phyloP scores from a whole-genome alignment of 2,329 filamentous ascomycete species.

The Coniosporium tulheliwenetii region DNA sequence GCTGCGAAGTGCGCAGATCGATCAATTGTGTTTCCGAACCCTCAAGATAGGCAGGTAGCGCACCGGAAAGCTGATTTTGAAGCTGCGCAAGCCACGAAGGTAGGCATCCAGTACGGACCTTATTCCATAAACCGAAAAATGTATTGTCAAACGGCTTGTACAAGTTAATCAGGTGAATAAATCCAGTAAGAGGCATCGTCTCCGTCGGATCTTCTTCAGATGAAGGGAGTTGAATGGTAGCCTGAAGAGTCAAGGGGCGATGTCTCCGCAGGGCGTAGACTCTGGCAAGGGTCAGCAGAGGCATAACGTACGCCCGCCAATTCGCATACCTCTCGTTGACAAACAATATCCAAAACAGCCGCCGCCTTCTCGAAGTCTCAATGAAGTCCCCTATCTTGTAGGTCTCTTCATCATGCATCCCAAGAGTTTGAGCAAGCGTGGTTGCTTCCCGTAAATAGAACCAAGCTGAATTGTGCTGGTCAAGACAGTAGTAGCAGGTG shows the following conservation, averaged over 20 bases:
- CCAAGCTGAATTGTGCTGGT: conserved; percentile 46
- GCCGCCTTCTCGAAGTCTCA: conserved; percentile 37
- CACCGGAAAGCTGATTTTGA: conserved; percentile 34
- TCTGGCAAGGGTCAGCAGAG: conserved; percentile 20
- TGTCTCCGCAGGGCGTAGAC: conserved; percentile 49
- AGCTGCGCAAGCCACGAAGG: conserved; percentile 30
- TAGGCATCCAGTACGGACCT: conserved; percentile 30
- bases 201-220: conserved; percentile 36
- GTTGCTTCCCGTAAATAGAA: conserved; percentile 46
- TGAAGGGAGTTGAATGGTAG: conserved; percentile 39
- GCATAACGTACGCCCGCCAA: background rate
- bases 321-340: conserved; percentile 39
- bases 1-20: conserved; percentile 52
- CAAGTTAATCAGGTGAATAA: conserved; percentile 43
- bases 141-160: conserved; percentile 48
- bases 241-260: conserved; percentile 45
- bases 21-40: conserved; percentile 52
- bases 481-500: conserved; percentile 45
- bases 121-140: conserved; percentile 50
- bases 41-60: conserved; percentile 40
- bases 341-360: conserved; percentile 48
- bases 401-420: conserved; percentile 41
- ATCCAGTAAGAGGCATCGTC: conserved; percentile 38
- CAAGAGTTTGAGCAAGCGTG: conserved; percentile 41
- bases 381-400: conserved; percentile 34